Percentiles rank a stretch among this genome's conserved stretches.
Conservation (phyloP, 129 eudicot genomes). For the Scalesia atractyloides region DNA sequence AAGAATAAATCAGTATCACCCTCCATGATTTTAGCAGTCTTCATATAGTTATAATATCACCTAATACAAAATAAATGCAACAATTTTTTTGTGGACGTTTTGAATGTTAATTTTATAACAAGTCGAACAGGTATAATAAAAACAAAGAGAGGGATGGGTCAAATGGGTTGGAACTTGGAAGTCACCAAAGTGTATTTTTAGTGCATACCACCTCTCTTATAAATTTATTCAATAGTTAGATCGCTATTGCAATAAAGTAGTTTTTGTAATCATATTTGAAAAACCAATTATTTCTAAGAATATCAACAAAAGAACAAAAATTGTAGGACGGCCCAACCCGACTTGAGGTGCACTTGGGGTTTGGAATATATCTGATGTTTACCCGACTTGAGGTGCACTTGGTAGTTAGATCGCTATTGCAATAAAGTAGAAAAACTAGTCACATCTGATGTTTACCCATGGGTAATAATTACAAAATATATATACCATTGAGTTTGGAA, state of each 20-base stretch:
- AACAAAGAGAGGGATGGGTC: neutral
- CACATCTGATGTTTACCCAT: neutral
- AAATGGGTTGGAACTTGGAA: neutral
- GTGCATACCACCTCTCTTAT: neutral
- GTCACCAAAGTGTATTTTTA: neutral
- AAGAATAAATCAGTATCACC: constrained; percentile 26
- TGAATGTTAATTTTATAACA: neutral
- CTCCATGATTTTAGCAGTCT: neutral
- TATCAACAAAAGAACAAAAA: neutral
- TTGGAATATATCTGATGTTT: no score
- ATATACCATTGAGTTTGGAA: neutral
- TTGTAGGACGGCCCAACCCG: neutral
- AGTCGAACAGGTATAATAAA: neutral
- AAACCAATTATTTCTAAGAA: neutral
- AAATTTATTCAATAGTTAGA: neutral
- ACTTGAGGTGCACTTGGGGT: neutral
- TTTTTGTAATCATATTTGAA: neutral
- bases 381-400: neutral
- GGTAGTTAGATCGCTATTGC: no score
- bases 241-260: neutral
- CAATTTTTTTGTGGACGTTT: neutral
- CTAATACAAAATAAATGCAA: neutral
- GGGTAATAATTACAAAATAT: neutral
- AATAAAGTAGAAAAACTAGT: no score
- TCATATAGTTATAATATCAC: neutral